phyloP scores from a whole-genome alignment of 1,284 basidiomycete genomes.

The Ceratobasidium theobromae region DNA sequence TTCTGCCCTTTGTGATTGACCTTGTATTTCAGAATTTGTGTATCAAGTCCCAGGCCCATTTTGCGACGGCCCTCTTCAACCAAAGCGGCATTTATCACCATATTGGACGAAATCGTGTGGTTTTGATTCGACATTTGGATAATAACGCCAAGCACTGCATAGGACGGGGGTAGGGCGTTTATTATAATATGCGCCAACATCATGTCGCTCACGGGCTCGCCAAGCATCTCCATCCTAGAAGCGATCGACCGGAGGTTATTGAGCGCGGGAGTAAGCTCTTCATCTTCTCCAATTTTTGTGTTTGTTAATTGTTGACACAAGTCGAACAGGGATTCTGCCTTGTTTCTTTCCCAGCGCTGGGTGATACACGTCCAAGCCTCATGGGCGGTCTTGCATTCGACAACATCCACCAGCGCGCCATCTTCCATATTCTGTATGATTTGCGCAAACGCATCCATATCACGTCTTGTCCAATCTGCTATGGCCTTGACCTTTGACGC shows the following conservation, averaged over 20 bases:
- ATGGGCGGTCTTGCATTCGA: not conserved
- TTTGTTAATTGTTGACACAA: not conserved
- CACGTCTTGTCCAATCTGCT: slow-evolving; percentile 36
- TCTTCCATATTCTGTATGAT: not conserved
- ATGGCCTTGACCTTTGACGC: slow-evolving; percentile 33
- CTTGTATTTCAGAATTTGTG: no score
- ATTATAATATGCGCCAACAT: no score
- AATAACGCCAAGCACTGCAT: slow-evolving; percentile 4
- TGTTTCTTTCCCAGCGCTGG: slow-evolving; percentile 3
- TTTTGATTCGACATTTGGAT: not conserved
- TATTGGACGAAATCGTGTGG: not conserved
- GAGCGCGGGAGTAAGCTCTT: not conserved
- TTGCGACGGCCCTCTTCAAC: slow-evolving; percentile 9
- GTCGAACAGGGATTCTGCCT: not conserved
- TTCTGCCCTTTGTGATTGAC: no score
- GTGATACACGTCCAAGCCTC: not conserved
- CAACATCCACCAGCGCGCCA: not conserved
- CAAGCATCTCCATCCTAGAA: no score
- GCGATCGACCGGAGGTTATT: not conserved
- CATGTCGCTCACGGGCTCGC: no score
- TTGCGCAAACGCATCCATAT: slow-evolving; percentile 34
- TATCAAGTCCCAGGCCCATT: not conserved
- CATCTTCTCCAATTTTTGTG: not conserved
- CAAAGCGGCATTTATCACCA: slow-evolving; percentile 7
- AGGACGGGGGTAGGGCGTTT: slow-evolving; percentile 10